A percentile compares a stretch with the other conserved stretches of the same genome.
Evolutionary conservation across 2,329 filamentous ascomycete genomes (phyloP).

Genomic region (Colletotrichum aenigma): DNA sequence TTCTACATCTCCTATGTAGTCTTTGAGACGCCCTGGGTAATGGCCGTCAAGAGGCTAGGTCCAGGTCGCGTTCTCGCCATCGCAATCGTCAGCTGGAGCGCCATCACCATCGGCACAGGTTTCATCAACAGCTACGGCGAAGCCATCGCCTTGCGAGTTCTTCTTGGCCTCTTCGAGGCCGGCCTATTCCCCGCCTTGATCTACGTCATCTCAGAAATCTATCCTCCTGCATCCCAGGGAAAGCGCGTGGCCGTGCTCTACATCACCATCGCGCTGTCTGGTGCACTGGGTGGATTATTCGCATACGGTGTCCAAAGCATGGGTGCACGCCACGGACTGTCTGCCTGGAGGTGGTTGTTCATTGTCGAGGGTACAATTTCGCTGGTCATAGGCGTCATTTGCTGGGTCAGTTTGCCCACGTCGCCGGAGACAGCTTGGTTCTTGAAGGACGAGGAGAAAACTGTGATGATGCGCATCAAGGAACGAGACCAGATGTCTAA

Average conservation of each 20-base stretch:
- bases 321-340: constrained; percentile 29
- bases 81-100: constrained; percentile 36
- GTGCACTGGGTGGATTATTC: constrained; percentile 33
- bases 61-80: constrained; percentile 28
- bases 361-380: constrained; percentile 47
- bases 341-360: constrained; percentile 55
- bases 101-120: constrained; percentile 33
- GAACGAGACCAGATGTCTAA: constrained; percentile 27
- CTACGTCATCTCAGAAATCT: constrained; percentile 37
- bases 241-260: constrained; percentile 35
- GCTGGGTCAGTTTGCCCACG: constrained; percentile 48
- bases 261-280: constrained; percentile 31
- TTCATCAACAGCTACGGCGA: constrained; percentile 30
- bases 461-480: constrained; percentile 29
- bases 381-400: constrained; percentile 28
- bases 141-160: constrained; percentile 30
- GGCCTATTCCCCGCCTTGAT: constrained; percentile 34
- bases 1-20: constrained; percentile 31
- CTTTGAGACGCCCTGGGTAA: constrained; percentile 33
- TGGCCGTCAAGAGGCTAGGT: constrained; percentile 34
- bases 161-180: constrained; percentile 38
- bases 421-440: constrained; percentile 49
- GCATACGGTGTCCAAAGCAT: constrained; percentile 40
- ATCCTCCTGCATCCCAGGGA: constrained; percentile 34
- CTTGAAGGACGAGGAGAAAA: constrained; percentile 43